These are phyloP conservation scores for Asterophora parasitica DNA, from an alignment of 768 basidiomycete genomes.

Conservation along the genomic window DNA sequence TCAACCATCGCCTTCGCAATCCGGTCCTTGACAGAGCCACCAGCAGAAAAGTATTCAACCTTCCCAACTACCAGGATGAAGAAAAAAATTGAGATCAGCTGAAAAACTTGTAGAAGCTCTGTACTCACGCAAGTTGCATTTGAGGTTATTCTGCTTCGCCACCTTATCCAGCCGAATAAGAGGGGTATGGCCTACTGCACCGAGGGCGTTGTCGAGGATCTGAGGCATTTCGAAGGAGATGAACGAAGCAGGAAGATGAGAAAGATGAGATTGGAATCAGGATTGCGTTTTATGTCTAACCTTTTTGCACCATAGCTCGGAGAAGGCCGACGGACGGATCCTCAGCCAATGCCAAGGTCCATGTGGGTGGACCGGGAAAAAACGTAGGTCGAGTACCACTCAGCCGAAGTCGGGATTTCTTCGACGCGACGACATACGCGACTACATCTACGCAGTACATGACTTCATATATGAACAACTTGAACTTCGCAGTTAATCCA, in stretches of 20 bases:
- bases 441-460: too few species aligned
- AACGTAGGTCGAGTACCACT: too few species aligned
- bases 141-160: slow-evolving; percentile 65
- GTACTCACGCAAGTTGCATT: slow-evolving; percentile 83
- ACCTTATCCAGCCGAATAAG: slow-evolving; percentile 83
- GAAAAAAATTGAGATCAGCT: neutral
- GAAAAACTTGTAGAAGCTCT: neutral
- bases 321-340: slow-evolving; percentile 18
- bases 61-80: slow-evolving; percentile 63
- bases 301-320: slow-evolving; percentile 10
- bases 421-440: too few species aligned
- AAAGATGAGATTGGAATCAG: slow-evolving; percentile 8
- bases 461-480: too few species aligned
- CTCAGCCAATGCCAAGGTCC: neutral
- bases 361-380: neutral
- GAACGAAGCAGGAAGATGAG: neutral
- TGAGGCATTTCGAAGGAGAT: slow-evolving; percentile 40
- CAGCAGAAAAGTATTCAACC: slow-evolving; percentile 84
- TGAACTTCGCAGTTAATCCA: neutral
- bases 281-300: slow-evolving; percentile 4
- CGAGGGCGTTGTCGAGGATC: slow-evolving; percentile 75
- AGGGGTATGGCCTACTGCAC: slow-evolving; percentile 87
- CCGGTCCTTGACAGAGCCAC: slow-evolving; percentile 93
- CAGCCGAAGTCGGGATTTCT: too few species aligned
- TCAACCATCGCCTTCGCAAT: slow-evolving; percentile 97